These are phyloP conservation scores for Curvularia lunata DNA, from an alignment of 2,329 filamentous ascomycete genomes.

Conservation along the genomic window DNA sequence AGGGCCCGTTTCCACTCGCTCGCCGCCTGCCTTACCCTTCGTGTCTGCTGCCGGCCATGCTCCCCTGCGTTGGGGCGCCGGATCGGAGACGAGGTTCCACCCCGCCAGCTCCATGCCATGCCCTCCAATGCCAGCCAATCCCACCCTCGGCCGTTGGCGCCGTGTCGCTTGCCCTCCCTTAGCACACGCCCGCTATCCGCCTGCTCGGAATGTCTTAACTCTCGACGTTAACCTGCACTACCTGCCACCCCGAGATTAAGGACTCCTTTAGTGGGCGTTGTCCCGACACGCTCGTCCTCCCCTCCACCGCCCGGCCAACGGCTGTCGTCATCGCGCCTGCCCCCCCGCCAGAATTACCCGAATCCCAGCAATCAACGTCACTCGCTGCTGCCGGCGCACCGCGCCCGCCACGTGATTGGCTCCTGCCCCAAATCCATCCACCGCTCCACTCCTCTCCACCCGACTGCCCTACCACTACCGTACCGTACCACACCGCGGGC, in stretches of 20 bases:
- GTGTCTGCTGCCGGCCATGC: conserved; percentile 29
- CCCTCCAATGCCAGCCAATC: too few species aligned
- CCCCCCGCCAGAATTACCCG: background rate
- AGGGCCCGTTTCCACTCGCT: too few species aligned
- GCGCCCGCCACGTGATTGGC: conserved; percentile 4
- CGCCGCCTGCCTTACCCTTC: conserved; percentile 24
- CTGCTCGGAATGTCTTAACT: conserved; percentile 30
- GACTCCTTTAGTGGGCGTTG: conserved; percentile 42
- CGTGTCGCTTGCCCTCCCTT: conserved; percentile 38
- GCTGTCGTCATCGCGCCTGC: conserved; percentile 29
- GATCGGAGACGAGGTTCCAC: conserved; percentile 34
- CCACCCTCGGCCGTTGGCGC: conserved; percentile 41
- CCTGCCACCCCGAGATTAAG: conserved; percentile 48
- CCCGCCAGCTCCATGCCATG: conserved; percentile 38
- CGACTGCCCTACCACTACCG: too few species aligned
- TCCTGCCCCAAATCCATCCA: conserved; percentile 15
- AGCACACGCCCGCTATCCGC: conserved; percentile 31
- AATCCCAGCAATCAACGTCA: conserved; percentile 8
- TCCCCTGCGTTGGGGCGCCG: conserved; percentile 37
- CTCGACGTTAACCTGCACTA: conserved; percentile 27
- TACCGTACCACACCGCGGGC: conserved; percentile 10
- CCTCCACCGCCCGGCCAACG: conserved; percentile 20
- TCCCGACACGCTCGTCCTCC: conserved; percentile 25
- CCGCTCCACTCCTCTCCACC: conserved; percentile 17
- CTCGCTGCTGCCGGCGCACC: conserved; percentile 15